phyloP scores from a whole-genome alignment of 116 monocot genomes.

The Cymodocea nodosa region DNA sequence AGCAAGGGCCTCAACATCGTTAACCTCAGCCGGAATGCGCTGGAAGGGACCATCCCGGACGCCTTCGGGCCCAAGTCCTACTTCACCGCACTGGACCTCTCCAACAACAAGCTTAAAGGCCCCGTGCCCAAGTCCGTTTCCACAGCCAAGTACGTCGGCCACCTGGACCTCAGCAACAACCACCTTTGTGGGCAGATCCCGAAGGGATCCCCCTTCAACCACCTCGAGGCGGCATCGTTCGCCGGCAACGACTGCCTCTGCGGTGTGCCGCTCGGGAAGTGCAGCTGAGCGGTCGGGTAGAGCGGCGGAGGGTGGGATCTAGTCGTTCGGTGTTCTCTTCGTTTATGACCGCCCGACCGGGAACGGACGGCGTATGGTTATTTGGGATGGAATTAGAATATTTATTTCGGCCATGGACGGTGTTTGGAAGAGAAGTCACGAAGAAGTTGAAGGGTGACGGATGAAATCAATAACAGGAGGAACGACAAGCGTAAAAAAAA shows the following conservation, averaged over 20 bases:
- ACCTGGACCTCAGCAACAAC: constrained; percentile 70
- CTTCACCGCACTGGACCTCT: constrained; percentile 53
- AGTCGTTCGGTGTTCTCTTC: neutral
- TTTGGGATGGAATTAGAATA: neutral
- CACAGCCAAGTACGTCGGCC: constrained; percentile 43
- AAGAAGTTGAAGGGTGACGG: no score
- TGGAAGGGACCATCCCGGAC: constrained; percentile 56
- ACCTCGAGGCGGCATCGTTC: constrained; percentile 52
- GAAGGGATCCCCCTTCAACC: constrained; percentile 44
- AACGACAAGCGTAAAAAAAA: no score
- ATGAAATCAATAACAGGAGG: no score
- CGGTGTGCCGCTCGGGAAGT: constrained; percentile 35
- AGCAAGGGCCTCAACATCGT: constrained; percentile 50
- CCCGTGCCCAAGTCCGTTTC: constrained; percentile 32
- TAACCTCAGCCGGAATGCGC: constrained; percentile 62
- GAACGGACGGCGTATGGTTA: neutral
- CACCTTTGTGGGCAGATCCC: constrained; percentile 56
- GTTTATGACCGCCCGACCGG: neutral
- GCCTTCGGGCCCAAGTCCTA: constrained; percentile 38
- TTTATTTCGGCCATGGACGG: neutral
- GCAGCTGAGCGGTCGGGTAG: neutral
- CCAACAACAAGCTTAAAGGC: constrained; percentile 39
- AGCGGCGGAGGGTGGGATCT: neutral
- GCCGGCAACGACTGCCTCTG: constrained; percentile 54
- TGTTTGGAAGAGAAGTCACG: neutral